Conservation (phyloP, 148 eudicot genomes). For the Heliamphora exappendiculata region DNA sequence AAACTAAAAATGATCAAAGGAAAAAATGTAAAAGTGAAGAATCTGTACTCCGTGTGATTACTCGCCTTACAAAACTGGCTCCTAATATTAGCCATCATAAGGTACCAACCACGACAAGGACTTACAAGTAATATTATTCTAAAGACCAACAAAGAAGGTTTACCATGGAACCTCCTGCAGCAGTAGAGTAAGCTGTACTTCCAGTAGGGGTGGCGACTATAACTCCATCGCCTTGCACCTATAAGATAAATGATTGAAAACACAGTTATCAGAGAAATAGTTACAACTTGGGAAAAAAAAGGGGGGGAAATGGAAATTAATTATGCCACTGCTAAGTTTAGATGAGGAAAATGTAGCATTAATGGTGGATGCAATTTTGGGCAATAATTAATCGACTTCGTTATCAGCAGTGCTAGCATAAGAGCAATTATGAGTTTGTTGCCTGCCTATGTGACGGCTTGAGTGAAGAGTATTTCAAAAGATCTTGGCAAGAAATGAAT, state of each 20-base stretch:
- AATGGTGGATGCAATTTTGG: neutral
- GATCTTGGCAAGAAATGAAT: neutral
- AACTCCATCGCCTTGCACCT: conserved; percentile 99
- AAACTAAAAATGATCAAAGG: neutral
- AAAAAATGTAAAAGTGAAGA: neutral
- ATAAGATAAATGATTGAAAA: conserved; percentile 1
- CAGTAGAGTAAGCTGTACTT: conserved; percentile 95
- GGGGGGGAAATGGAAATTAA: neutral
- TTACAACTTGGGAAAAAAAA: neutral
- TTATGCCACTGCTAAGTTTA: neutral
- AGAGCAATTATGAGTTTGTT: neutral
- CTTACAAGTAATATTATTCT: neutral
- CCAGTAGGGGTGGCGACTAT: conserved; percentile 99
- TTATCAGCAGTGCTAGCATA: neutral
- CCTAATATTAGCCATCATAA: neutral
- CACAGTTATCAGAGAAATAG: neutral
- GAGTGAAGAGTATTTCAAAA: neutral
- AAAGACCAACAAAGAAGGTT: conserved; percentile 17
- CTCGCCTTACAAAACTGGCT: neutral
- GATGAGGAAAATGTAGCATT: neutral
- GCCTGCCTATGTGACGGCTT: neutral
- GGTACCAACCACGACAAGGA: neutral
- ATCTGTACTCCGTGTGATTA: neutral
- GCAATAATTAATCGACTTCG: neutral
- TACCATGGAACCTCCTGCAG: conserved; percentile 99